phyloP scores from a whole-genome alignment of 1,139 yeast species.

The Kodamaea derodonti region DNA sequence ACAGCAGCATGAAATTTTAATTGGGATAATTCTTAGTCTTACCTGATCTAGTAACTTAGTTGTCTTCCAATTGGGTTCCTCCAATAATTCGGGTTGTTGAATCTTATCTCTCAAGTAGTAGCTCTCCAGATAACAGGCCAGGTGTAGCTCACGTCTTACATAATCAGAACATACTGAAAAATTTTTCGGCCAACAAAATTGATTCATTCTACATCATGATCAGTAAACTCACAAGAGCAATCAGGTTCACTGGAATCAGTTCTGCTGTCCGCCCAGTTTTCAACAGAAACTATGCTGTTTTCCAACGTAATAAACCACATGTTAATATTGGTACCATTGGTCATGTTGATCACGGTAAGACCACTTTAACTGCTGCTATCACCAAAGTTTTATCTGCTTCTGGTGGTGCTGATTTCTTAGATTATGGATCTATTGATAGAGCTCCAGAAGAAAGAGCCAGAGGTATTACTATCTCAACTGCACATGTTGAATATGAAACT shows the following conservation, averaged over 20 bases:
- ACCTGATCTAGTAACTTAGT: too few species aligned
- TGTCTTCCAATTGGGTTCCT: too few species aligned
- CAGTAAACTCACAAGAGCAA: conserved; percentile 16
- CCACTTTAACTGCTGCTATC: conserved; percentile 97
- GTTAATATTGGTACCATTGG: conserved; percentile 89
- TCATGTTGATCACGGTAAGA: conserved; percentile 98
- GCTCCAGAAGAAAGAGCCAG: conserved; percentile 99
- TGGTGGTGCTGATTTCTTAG: conserved; percentile 94
- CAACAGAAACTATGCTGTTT: conserved; percentile 57
- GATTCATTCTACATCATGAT: conserved; percentile 13
- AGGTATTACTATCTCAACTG: conserved; percentile 98
- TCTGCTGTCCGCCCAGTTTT: conserved; percentile 24
- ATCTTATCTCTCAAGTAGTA: too few species aligned
- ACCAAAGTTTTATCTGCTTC: conserved; percentile 85
- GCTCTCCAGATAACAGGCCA: too few species aligned
- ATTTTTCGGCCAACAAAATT: conserved; percentile 1
- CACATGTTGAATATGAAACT: conserved; percentile 83
- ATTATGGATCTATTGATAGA: conserved; percentile 89
- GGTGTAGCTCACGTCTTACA: too few species aligned
- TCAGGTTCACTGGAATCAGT: conserved; percentile 18
- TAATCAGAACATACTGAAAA: too few species aligned
- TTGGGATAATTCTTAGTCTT: too few species aligned
- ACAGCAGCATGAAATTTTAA: too few species aligned
- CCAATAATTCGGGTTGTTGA: too few species aligned
- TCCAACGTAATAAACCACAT: conserved; percentile 92